A percentile compares a stretch with the other conserved stretches of the same genome.
Evolutionary conservation across 371 early-diverging fungal species (phyloP).

Genomic region (Dichotomocladium elegans): DNA sequence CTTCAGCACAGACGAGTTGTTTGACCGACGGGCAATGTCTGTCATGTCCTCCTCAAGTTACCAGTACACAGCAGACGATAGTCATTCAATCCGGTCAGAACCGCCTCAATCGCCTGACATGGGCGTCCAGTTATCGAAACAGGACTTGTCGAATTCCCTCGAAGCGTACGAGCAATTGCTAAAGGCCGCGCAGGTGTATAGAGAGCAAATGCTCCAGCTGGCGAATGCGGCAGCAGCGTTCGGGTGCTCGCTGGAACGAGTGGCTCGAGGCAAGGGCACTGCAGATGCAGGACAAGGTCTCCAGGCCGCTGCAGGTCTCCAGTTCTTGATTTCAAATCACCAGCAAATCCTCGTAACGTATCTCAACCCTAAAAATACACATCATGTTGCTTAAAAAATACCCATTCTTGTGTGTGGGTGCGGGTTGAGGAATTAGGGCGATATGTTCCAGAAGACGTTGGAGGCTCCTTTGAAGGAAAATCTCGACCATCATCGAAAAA

Average conservation of each 20-base stretch:
- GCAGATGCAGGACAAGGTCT: constrained; percentile 39
- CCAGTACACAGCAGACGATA: constrained; percentile 17
- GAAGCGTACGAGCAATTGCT: constrained; percentile 28
- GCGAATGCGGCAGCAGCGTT: constrained; percentile 47
- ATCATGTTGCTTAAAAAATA: background rate
- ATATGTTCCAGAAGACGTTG: constrained; percentile 42
- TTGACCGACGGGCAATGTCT: constrained; percentile 14
- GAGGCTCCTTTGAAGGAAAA: constrained; percentile 46
- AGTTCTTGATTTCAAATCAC: constrained; percentile 53
- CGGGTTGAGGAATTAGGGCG: too few relatives aligned
- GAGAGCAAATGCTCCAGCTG: constrained; percentile 43
- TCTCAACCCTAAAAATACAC: too few relatives aligned
- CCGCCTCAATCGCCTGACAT: constrained; percentile 12
- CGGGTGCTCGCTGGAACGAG: constrained; percentile 46
- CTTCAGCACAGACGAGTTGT: constrained; percentile 2
- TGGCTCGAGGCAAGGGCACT: constrained; percentile 45
- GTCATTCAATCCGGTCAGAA: constrained; percentile 17
- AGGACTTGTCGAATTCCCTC: constrained; percentile 23
- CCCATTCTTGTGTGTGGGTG: too few relatives aligned
- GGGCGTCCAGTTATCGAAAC: constrained; percentile 17
- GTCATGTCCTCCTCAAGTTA: constrained; percentile 22
- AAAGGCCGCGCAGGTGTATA: constrained; percentile 40
- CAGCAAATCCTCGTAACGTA: constrained; percentile 52
- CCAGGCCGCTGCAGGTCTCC: constrained; percentile 55
- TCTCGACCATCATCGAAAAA: constrained; percentile 41